Evolutionary conservation across 306 rosid genomes (phyloP), one percentile per base, ranked within the genome.

Genomic region (Sicyos baderoa): DNA sequence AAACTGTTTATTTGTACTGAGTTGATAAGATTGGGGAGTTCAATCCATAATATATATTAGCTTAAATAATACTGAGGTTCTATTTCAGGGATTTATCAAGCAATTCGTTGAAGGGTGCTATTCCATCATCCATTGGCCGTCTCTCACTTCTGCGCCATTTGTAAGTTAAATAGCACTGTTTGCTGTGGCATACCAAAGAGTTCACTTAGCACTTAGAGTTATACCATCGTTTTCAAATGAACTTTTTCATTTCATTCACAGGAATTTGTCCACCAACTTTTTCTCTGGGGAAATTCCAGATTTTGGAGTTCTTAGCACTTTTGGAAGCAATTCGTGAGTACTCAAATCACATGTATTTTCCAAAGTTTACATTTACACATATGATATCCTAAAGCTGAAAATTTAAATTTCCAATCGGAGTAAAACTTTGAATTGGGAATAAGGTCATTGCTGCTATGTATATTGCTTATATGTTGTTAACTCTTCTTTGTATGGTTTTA

Each of bases 251-350:
- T 37, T 58, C 82, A 22, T 64, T 80, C 61, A 0, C 66, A 94
- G 99, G 97, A 94, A 94, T 83, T 79, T 94, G 88, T 88, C 99
- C 29, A 84, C 91, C 58, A 93, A 93, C 73, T 93, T 86, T 78
- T 88, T 93, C 54, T 80, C 91, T 1, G 99, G 99, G n/a, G 97
- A 90, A 83, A 88, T 94, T 58, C 99, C 99, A 1, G 96, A 90
- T 54, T 71, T 88, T 67, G 99, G 99, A 82, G 78, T 88, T 56
- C 81, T 94, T 18, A 90, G 97, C 89, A 90, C 86, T 17, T 94
- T 94, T 23, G 85, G 85, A 51, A 88, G 77, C 59, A 76, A 68
- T 71, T 86, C 99, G 99, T 94, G 72, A 81, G 97, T 77, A 50
- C 44, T 72, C 76, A 71, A 66, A 7, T 66, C 40, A 66, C 54